Conservation (phyloP, 202 grass and related monocot genomes). For the Alloteropsis angusta region DNA sequence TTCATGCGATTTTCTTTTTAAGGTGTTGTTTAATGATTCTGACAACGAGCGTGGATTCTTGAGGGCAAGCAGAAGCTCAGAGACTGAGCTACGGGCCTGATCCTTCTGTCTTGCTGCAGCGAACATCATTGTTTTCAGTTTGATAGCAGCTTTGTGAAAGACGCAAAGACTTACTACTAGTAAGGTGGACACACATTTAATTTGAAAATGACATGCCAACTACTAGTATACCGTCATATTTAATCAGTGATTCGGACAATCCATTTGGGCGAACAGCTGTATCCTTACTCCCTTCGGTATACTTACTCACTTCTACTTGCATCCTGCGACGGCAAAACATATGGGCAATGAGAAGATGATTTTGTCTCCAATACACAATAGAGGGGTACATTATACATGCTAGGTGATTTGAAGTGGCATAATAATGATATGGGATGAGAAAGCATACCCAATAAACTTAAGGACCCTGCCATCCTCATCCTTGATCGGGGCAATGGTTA, state of each 20-base stretch:
- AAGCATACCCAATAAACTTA: conserved; percentile 78
- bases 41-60: conserved; percentile 54
- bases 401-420: not conserved
- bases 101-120: conserved; percentile 79
- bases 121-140: not conserved
- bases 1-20: conserved; percentile 63
- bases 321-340: conserved; percentile 52
- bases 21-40: conserved; percentile 46
- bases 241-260: conserved; percentile 80
- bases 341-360: not conserved
- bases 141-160: not conserved
- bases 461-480: conserved; percentile 74
- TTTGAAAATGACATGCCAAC: not conserved
- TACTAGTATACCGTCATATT: conserved; percentile 62
- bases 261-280: conserved; percentile 66
- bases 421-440: not conserved
- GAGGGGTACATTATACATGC: too few relatives aligned
- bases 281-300: conserved; percentile 77
- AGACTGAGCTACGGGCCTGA: conserved; percentile 69
- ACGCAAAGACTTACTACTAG: not conserved
- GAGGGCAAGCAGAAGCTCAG: conserved; percentile 74
- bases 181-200: not conserved
- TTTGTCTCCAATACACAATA: too few relatives aligned
- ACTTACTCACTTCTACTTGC: conserved; percentile 97
- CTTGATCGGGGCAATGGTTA: conserved; percentile 86